Conservation (phyloP, 2,329 filamentous ascomycete genomes). For the Plenodomus biglobosus region DNA sequence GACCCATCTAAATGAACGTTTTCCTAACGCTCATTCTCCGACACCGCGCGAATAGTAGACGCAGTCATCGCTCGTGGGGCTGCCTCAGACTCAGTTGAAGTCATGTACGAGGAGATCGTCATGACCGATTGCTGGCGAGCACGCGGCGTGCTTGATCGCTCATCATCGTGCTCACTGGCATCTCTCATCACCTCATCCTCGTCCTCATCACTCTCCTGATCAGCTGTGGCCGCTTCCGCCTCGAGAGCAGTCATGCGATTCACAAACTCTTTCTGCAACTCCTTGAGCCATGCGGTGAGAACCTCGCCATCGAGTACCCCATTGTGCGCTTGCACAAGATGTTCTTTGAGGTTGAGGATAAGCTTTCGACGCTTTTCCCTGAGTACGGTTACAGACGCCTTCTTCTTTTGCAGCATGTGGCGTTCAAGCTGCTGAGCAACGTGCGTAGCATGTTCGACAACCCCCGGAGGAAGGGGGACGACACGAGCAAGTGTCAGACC, state of each 20-base stretch:
- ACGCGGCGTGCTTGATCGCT: constrained; percentile 8
- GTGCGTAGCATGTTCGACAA: constrained; percentile 68
- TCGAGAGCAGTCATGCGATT: constrained; percentile 69
- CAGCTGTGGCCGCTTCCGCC: constrained; percentile 34
- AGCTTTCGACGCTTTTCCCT: constrained; percentile 69
- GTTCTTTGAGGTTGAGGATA: constrained; percentile 71
- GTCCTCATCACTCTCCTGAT: constrained; percentile 12
- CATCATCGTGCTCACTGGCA: constrained; percentile 7
- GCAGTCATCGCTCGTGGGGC: constrained; percentile 14
- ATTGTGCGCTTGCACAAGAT: constrained; percentile 67
- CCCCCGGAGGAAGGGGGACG: constrained; percentile 67
- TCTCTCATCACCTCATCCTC: constrained; percentile 20
- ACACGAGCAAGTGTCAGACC: constrained; percentile 79
- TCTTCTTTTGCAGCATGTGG: constrained; percentile 60
- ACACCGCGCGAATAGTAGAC: constrained; percentile 29
- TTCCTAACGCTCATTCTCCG: constrained; percentile 27
- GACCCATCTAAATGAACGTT: neutral
- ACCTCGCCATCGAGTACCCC: constrained; percentile 66
- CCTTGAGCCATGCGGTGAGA: constrained; percentile 64
- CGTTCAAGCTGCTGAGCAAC: constrained; percentile 65
- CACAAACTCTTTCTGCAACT: constrained; percentile 75
- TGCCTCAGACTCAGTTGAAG: constrained; percentile 20
- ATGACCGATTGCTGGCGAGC: constrained; percentile 25
- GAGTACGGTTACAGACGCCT: constrained; percentile 60
- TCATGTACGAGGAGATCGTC: constrained; percentile 21